These are phyloP conservation scores for Camellia granthamiana DNA, from an alignment of 148 eudicot genomes.

Conservation along the genomic window DNA sequence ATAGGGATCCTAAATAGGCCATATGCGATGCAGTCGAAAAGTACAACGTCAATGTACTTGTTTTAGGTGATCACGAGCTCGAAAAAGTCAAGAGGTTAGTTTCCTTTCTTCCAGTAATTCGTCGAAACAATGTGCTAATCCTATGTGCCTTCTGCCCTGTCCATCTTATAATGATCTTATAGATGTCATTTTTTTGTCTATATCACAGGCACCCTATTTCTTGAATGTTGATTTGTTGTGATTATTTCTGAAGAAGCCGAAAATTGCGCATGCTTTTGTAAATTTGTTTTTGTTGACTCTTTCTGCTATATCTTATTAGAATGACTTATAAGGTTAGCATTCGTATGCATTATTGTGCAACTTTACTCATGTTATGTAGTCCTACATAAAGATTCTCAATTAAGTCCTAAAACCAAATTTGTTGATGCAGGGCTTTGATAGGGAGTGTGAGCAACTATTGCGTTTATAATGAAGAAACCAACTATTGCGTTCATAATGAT, in stretches of 20 bases:
- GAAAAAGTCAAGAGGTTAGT: conserved; percentile 14
- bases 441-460: conserved; percentile 39
- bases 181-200: too few relatives aligned
- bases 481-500: conserved; percentile 23
- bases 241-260: background rate
- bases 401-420: background rate
- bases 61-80: conserved; percentile 9
- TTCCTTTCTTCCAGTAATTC: background rate
- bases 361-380: too few relatives aligned
- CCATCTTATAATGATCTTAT: too few relatives aligned
- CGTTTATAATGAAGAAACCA: conserved; percentile 24
- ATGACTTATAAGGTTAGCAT: background rate
- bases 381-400: too few relatives aligned
- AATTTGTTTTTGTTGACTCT: background rate
- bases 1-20: conserved; percentile 14
- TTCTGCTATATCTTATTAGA: background rate
- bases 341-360: background rate
- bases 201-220: too few relatives aligned
- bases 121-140: background rate
- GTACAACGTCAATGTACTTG: background rate
- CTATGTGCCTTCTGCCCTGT: background rate
- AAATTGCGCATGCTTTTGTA: background rate
- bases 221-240: background rate
- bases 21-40: conserved; percentile 10
- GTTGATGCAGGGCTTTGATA: conserved; percentile 24